Evolutionary conservation across 1,284 basidiomycete species (phyloP), one percentile per base, ranked within the genome.

Genomic region (Sutorius eximius): DNA sequence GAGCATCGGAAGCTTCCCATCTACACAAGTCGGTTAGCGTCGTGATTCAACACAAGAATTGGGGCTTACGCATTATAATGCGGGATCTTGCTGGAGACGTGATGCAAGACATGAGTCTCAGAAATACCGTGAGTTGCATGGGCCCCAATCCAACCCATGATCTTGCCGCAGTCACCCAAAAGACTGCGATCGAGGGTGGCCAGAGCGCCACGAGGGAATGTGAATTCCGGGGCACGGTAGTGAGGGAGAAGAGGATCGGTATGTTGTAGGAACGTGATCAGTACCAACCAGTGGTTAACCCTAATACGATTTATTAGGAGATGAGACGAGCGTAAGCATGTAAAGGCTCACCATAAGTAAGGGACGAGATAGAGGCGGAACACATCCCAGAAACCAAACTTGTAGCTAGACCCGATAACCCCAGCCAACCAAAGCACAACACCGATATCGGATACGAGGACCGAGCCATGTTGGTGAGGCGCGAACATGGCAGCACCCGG

Each of bases 251-350:
- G 72, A 20, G 95, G 93, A 77, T 98, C 96, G 65, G 96, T 98
- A 81, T 98, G 97, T 77, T 98, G 97, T 58, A 98, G 82, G 87
- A 92, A 95, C 30, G 93, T 95, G 77, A 95, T 94, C 62, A 92
- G 71, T 57, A 96, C 91, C 52, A 96, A 81, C 92, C 93, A 95
- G 80, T 92, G 89, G 77, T 91, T 91, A 45, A 89, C 78, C 83
- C 79, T 83, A 45, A 50, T 22, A 37, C 6, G 22, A 24, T 49
- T 5, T 0, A 38, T 55, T 13, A 52, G 53, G 52, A 44, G 45
- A 51, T 16, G 46, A 38, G 30, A 27, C 24, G 13, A 44, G 4
- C 13, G n/a, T 20, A 4, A 15, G 20, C n/a, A 15, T 3, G 24
- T 22, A 20, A 29, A 34, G 10, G 61, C 78, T 51, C 59, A 91